A percentile compares a stretch with the other conserved stretches of the same genome.
Evolutionary conservation across 1,139 yeast species (phyloP).

Genomic region (Kodamaea plutei): DNA sequence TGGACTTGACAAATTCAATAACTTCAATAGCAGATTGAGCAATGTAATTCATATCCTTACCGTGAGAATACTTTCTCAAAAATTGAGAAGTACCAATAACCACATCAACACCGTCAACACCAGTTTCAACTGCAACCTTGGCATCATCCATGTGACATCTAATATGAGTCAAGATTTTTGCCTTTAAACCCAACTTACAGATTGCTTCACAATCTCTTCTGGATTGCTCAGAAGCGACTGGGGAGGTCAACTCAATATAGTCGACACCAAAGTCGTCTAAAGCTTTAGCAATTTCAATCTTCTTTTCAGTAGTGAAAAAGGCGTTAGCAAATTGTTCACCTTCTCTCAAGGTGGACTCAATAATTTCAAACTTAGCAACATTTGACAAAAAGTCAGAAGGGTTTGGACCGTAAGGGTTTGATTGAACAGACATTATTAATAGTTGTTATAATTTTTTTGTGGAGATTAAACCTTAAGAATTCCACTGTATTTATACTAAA

Average conservation of each 20-base stretch:
- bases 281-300: constrained; percentile 96
- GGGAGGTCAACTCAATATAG: constrained; percentile 94
- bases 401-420: constrained; percentile 92
- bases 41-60: constrained; percentile 98
- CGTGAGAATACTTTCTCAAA: constrained; percentile 91
- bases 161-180: constrained; percentile 87
- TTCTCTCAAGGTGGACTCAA: constrained; percentile 94
- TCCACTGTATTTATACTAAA: constrained; percentile 1
- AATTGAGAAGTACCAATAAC: constrained; percentile 97
- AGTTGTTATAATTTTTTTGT: background rate
- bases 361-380: constrained; percentile 83
- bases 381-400: constrained; percentile 91
- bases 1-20: constrained; percentile 94
- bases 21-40: constrained; percentile 96
- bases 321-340: constrained; percentile 99
- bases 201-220: constrained; percentile 95
- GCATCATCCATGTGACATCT: constrained; percentile 99
- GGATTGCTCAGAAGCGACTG: constrained; percentile 95
- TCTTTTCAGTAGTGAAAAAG: constrained; percentile 89
- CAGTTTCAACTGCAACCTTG: constrained; percentile 92
- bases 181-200: constrained; percentile 93
- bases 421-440: constrained; percentile 7
- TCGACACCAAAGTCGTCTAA: constrained; percentile 97
- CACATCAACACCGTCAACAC: constrained; percentile 98
- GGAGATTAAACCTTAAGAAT: background rate